These are phyloP conservation scores for Alnus rubra DNA, from an alignment of 306 rosid species.

Conservation along the genomic window DNA sequence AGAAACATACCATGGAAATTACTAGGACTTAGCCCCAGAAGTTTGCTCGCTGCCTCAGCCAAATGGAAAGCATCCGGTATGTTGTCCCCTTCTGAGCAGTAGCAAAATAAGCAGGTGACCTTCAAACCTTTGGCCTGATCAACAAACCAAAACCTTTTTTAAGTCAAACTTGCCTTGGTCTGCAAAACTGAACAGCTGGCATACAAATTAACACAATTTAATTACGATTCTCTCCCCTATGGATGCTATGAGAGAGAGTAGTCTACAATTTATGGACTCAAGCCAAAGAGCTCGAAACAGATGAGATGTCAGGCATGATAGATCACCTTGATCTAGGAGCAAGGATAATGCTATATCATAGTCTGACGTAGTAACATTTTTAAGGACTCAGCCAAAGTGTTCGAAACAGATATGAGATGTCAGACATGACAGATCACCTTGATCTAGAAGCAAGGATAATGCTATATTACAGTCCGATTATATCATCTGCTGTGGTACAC, in stretches of 20 bases:
- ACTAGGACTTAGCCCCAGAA: constrained; percentile 46
- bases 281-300: background rate
- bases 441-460: background rate
- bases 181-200: background rate
- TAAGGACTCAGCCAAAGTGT: background rate
- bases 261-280: background rate
- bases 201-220: background rate
- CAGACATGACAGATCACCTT: background rate
- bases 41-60: constrained; percentile 76
- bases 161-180: constrained; percentile 11
- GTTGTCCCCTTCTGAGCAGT: constrained; percentile 98
- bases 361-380: too few relatives aligned
- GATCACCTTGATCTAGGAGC: background rate
- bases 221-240: background rate
- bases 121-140: constrained; percentile 84
- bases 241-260: background rate
- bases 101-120: constrained; percentile 86
- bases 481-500: background rate
- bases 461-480: background rate
- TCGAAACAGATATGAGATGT: background rate
- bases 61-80: constrained; percentile 77
- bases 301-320: background rate
- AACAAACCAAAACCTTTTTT: constrained; percentile 25
- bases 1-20: constrained; percentile 47
- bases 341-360: too few relatives aligned